Evolutionary conservation across 106 monocot species (phyloP), one percentile per base, ranked within the genome.

Genomic region (Apostasia ramifera): DNA sequence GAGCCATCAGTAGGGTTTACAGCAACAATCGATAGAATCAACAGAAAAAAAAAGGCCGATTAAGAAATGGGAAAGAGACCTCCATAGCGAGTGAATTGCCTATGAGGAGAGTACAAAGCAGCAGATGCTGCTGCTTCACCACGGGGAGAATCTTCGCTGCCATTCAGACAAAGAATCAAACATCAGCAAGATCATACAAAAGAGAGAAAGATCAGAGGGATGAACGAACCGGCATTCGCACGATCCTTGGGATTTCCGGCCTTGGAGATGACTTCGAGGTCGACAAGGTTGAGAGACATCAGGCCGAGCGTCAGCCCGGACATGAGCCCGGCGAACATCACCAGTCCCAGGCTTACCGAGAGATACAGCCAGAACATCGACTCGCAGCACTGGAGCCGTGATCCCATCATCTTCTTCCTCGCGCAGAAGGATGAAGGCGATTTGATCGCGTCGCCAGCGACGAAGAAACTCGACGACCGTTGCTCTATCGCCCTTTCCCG

Each of bases 81-180:
- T 99, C 98, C 98, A 99, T 99, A 59, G 98, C 98, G 7, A 99
- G 72, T 12, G 98, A 77, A 62, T 99, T 99, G 49, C 98, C 98
- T 70, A 99, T 93, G 68, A 99, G 93, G 48, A 99, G 85, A 2
- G 98, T 99, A 56, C 98, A 99, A 46, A 99, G 90, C 45, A 99
- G 80, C 48, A 99, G 78, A 65, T 99, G 98, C 79, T 99, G 98
- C 63, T 99, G 90, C 85, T 90, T 93, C 4, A 99, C 93, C 8
- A 99, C 98, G 0, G 98, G 98, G 1, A 93, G 78, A 59, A 99
- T 99, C 78, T 82, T 98, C 14, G 79, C 92, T 94, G 81, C 53
- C 50, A 26, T 3, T n/a, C 11, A 49, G 74, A 53, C 9, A 26
- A 64, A 69, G 11, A 58, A 52, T n/a, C 0, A 59, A 39, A 11